These are phyloP conservation scores for Yamadazyma buinensis DNA, from an alignment of 1,139 yeast genomes.

Conservation along the genomic window DNA sequence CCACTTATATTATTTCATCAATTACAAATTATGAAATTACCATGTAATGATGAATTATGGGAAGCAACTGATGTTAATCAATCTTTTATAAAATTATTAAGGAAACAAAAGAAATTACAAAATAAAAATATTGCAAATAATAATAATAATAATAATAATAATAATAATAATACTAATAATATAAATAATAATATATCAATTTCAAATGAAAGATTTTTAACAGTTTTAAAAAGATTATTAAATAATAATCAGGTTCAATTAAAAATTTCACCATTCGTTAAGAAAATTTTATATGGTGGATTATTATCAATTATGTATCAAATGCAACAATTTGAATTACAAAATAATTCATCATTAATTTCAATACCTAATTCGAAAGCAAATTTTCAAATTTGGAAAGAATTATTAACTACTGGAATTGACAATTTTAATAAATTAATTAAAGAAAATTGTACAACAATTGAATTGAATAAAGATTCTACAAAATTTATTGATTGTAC, in stretches of 20 bases:
- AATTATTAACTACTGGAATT: slow-evolving; percentile 57
- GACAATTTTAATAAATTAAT: slow-evolving; percentile 30
- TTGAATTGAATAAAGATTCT: slow-evolving; percentile 8
- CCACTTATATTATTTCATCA: slow-evolving; percentile 68
- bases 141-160: slow-evolving; percentile 7
- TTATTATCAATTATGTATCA: slow-evolving; percentile 68
- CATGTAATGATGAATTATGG: slow-evolving; percentile 74
- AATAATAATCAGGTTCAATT: slow-evolving; percentile 15
- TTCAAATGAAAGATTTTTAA: slow-evolving; percentile 30
- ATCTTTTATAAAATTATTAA: slow-evolving; percentile 38
- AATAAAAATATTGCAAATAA: slow-evolving; percentile 11
- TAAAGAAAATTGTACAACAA: slow-evolving; percentile 10
- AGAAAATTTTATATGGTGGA: slow-evolving; percentile 68
- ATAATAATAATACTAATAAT: slow-evolving; percentile 8
- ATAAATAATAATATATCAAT: slow-evolving; percentile 13
- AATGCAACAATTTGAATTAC: slow-evolving; percentile 71
- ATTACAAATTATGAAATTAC: slow-evolving; percentile 64
- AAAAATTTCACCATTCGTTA: slow-evolving; percentile 43
- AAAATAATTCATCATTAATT: slow-evolving; percentile 44
- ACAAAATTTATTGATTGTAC: slow-evolving; percentile 8
- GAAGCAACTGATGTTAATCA: slow-evolving; percentile 46
- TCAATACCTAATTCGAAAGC: slow-evolving; percentile 20
- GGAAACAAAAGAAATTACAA: slow-evolving; percentile 31
- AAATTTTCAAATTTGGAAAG: slow-evolving; percentile 55
- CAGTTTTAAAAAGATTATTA: slow-evolving; percentile 31